Evolutionary conservation across 495 filamentous ascomycete genomes (phyloP).

Genomic region (Barbatosphaeria neglecta): DNA sequence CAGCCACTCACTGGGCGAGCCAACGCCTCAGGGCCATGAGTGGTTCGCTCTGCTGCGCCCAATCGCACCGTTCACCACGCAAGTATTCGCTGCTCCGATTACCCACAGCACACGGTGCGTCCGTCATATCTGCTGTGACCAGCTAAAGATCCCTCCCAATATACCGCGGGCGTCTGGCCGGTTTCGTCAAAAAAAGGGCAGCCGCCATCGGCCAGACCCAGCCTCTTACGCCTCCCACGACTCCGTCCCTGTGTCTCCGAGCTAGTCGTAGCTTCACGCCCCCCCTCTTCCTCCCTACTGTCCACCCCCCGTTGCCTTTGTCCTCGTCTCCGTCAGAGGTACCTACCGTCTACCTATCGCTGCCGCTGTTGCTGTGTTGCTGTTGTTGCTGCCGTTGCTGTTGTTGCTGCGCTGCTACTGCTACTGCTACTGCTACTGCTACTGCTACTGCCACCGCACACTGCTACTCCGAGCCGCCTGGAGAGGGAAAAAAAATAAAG

Average conservation of each 20-base stretch:
- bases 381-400: too few relatives aligned
- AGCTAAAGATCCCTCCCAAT: slow-evolving; percentile 4
- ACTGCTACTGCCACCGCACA: not conserved
- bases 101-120: slow-evolving; percentile 14
- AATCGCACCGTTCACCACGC: slow-evolving; percentile 21
- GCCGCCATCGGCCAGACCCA: not conserved
- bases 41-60: slow-evolving; percentile 26
- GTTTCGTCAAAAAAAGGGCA: not conserved
- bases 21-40: slow-evolving; percentile 21
- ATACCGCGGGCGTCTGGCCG: not conserved
- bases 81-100: slow-evolving; percentile 18
- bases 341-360: too few relatives aligned
- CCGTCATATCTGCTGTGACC: slow-evolving; percentile 18
- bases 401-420: too few relatives aligned
- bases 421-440: too few relatives aligned
- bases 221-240: not conserved
- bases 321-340: too few relatives aligned
- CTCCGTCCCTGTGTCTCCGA: not conserved
- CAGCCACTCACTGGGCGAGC: slow-evolving; percentile 30
- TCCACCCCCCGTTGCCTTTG: too few relatives aligned
- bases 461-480: not conserved
- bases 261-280: not conserved
- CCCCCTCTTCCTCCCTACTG: not conserved
- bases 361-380: too few relatives aligned
- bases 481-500: not conserved